A percentile compares a stretch with the other conserved stretches of the same genome.
These are phyloP conservation scores for Yamadazyma dushanensis DNA, from an alignment of 1,139 yeast species.

Conservation along the genomic window DNA sequence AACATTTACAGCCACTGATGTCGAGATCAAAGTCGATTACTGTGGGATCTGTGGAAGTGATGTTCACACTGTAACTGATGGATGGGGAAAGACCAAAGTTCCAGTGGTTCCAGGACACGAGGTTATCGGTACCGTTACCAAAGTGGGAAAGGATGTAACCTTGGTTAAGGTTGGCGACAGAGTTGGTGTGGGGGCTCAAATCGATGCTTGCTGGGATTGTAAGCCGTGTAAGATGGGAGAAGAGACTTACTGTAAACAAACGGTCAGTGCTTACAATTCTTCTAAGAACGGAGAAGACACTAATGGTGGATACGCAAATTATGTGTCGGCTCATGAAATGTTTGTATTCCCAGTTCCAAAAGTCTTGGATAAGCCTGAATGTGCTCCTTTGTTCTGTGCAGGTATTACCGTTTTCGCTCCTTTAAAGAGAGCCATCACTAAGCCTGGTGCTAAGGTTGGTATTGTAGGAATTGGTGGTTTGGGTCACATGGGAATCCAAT, in stretches of 20 bases:
- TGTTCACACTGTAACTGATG: conserved; percentile 47
- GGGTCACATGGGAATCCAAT: conserved; percentile 40
- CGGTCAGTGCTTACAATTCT: conserved; percentile 43
- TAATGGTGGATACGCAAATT: conserved; percentile 62
- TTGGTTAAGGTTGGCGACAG: conserved; percentile 51
- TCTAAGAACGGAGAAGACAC: conserved; percentile 33
- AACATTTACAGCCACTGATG: conserved; percentile 37
- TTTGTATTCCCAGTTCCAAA: conserved; percentile 59
- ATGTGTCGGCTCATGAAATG: conserved; percentile 49
- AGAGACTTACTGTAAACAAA: conserved; percentile 49
- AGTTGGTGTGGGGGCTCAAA: conserved; percentile 61
- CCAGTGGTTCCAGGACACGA: conserved; percentile 45
- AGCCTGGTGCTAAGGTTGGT: conserved; percentile 36
- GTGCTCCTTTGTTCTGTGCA: conserved; percentile 67
- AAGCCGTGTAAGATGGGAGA: conserved; percentile 40
- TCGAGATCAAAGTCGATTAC: conserved; percentile 46
- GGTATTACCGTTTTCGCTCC: conserved; percentile 66
- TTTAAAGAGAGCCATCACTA: conserved; percentile 33
- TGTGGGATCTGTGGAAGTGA: conserved; percentile 68
- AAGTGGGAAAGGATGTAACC: conserved; percentile 47
- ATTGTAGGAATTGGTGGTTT: conserved; percentile 45
- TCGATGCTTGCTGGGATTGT: conserved; percentile 48
- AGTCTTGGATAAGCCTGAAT: conserved; percentile 39
- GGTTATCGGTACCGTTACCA: conserved; percentile 51
- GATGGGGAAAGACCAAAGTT: conserved; percentile 27